Evolutionary conservation across 805 yeast genomes (phyloP), one percentile per base, ranked within the genome.

Genomic region (Komagataella pseudopastoris): DNA sequence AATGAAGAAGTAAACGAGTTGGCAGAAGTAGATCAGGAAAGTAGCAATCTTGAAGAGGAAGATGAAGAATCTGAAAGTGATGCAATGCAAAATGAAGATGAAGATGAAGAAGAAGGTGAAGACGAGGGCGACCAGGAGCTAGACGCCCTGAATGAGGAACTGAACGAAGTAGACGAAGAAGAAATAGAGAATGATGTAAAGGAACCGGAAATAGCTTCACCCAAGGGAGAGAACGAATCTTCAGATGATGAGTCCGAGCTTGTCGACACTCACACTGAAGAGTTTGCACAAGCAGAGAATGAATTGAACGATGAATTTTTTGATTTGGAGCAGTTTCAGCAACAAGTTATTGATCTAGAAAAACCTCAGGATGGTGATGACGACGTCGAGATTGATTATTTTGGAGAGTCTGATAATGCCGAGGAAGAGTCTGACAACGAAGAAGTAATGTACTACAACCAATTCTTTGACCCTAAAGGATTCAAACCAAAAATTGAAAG

Each of bases 281-380:
- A 45, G 58, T 65, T 64, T 53, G 59, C 59, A 18, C 71, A 72
- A 45, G 87, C 81, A 59, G 74, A 68, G 2, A 77, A 74, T 59
- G 91, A 89, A 1, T 71, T 90, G 30, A 86, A 90, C 61, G 95
- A 88, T 59, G 87, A 81, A 6, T 83, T 89, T 58, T 91, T 91
- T 62, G 81, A 87, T 54, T 78, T 91, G 46, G 95, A 88, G 56
- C 86, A 85, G 51, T 91, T 86, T 70, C 87, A 85, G 66, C 78
- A 75, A 60, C 88, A 82, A 62, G 79, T 81, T n/a, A 60, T 85
- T 46, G 85, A 77, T 3, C 74, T 80, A 58, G 91, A 85, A 55
- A 63, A 71, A 12, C 68, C 66, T 36, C 74, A 72, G 47, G 76
- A 73, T 44, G 71, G 72, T 14, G 66, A 75, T 45, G 72, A 67